These are phyloP conservation scores for Nicotiana rustica DNA, from an alignment of 305 asterid genomes.

Conservation along the genomic window DNA sequence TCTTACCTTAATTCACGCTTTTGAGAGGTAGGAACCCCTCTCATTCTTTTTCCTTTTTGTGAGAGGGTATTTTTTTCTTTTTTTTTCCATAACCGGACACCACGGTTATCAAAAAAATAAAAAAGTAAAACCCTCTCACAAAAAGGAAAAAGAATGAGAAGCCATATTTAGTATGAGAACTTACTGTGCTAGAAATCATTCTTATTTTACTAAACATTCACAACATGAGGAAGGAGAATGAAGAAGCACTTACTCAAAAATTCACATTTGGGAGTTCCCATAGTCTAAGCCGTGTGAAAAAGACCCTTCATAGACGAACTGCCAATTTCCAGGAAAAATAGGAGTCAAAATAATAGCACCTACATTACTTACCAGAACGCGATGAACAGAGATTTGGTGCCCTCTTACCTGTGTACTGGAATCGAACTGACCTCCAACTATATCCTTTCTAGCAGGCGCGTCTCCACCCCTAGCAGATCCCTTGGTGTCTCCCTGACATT, in stretches of 20 bases:
- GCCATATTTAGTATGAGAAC: slow-evolving; percentile 13
- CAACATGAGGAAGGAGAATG: slow-evolving; percentile 17
- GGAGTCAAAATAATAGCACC: slow-evolving; percentile 26
- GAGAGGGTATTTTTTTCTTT: too few species aligned
- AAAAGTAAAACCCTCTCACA: not conserved
- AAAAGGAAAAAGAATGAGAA: not conserved
- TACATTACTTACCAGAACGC: not conserved
- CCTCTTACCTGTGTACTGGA: slow-evolving; percentile 4
- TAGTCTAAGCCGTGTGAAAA: slow-evolving; percentile 29
- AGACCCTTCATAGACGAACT: slow-evolving; percentile 34
- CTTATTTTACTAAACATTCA: not conserved
- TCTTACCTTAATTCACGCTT: not conserved
- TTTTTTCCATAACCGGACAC: too few species aligned
- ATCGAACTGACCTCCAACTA: slow-evolving; percentile 16
- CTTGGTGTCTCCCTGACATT: slow-evolving; percentile 63
- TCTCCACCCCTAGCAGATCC: slow-evolving; percentile 62
- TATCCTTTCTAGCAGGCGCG: slow-evolving; percentile 42
- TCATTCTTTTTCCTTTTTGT: not conserved
- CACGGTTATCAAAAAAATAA: too few species aligned
- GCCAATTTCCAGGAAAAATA: slow-evolving; percentile 5
- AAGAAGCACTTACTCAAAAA: slow-evolving; percentile 29
- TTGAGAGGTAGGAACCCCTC: not conserved
- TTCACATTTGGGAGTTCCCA: slow-evolving; percentile 35
- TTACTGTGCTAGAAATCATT: slow-evolving; percentile 21
- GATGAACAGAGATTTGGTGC: not conserved